Percentiles rank a stretch among this genome's conserved stretches.
Evolutionary conservation across 495 filamentous ascomycete genomes (phyloP).

Genomic region (Neurospora africana): DNA sequence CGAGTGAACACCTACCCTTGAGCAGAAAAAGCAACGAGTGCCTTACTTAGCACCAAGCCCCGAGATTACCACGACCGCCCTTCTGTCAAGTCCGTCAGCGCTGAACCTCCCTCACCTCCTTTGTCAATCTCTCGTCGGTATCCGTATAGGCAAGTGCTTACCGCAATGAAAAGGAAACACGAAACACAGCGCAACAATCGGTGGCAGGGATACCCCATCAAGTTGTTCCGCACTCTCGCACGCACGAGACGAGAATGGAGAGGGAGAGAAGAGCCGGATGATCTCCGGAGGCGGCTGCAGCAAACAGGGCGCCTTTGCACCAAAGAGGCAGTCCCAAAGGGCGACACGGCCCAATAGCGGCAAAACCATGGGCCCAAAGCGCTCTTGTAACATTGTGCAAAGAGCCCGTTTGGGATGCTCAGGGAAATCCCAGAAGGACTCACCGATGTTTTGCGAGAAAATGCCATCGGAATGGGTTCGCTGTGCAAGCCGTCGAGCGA

Average conservation of each 20-base stretch:
- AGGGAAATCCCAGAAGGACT: neutral
- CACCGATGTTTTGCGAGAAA: neutral
- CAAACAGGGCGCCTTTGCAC: conserved; percentile 9
- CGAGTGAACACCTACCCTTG: neutral
- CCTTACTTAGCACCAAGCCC: neutral
- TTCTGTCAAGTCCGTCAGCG: neutral
- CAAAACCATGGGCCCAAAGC: conserved; percentile 4
- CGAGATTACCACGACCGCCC: neutral
- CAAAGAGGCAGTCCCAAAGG: conserved; percentile 8
- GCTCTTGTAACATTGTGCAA: conserved; percentile 2
- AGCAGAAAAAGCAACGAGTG: conserved; percentile 3
- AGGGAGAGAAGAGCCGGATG: conserved; percentile 7
- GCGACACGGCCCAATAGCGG: conserved; percentile 9
- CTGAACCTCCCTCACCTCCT: neutral
- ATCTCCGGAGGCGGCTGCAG: conserved; percentile 9
- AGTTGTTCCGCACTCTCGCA: neutral
- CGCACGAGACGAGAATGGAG: conserved; percentile 1
- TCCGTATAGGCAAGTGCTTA: neutral
- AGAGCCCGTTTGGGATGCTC: conserved; percentile 9
- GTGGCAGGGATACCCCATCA: conserved; percentile 2
- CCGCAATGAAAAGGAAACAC: conserved; percentile 1
- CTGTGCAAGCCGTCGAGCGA: neutral
- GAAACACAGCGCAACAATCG: neutral
- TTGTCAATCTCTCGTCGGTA: neutral
- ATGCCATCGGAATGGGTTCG: neutral